Percentiles rank a stretch among this genome's conserved stretches.
Conservation (phyloP, 257 asterid genomes). For the Salvia miltiorrhiza region DNA sequence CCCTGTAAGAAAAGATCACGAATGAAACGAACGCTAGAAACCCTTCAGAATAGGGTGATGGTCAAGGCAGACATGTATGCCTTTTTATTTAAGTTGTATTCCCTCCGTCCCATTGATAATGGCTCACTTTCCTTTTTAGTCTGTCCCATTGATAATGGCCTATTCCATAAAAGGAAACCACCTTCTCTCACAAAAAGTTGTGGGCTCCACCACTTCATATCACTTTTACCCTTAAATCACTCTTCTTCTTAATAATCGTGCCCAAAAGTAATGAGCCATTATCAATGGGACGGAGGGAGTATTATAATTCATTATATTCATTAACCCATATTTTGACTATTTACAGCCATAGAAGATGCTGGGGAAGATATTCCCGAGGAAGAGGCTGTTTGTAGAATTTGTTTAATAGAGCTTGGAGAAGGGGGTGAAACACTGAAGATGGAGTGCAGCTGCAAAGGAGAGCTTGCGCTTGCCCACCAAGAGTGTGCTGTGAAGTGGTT, state of each 20-base stretch:
- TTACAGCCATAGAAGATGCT: constrained; percentile 42
- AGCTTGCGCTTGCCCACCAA: constrained; percentile 94
- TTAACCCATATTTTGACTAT: background rate
- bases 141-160: no score
- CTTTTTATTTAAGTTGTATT: constrained; percentile 9
- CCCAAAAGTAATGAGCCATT: no score
- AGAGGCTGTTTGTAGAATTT: constrained; percentile 97
- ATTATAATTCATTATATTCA: background rate
- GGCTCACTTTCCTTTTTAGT: no score
- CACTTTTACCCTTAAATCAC: no score
- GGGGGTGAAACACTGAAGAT: constrained; percentile 93
- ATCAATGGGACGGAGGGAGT: no score
- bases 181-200: no score
- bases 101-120: no score
- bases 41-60: background rate
- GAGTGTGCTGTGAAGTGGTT: constrained; percentile 96
- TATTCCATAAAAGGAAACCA: no score
- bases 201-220: no score
- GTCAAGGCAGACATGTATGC: background rate
- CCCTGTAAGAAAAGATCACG: constrained; percentile 9
- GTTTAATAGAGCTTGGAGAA: constrained; percentile 88
- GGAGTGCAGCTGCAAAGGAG: constrained; percentile 99
- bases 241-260: no score
- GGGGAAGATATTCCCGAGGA: constrained; percentile 98
- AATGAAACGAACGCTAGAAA: background rate